Base-by-base conservation (phyloP, 768 basidiomycete genomes). In the Butyriboletus loyo region DNA sequence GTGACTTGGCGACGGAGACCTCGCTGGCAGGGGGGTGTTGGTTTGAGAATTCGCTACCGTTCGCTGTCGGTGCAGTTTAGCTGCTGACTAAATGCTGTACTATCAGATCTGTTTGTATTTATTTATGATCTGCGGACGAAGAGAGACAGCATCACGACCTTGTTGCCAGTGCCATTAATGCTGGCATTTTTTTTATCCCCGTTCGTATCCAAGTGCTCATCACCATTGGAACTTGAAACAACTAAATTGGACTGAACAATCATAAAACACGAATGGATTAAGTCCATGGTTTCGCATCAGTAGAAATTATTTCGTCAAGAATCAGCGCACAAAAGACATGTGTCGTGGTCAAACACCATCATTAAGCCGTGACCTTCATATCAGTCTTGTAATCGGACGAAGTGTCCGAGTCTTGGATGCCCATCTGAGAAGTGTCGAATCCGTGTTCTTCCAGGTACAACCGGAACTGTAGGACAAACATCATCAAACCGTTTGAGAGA, bases 371-470 rank as follows among this genome's bases (percentile, higher is more conserved):
- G 9, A 6, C 56, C n/a, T 40, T 56, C 31, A 50, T 1, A 5
- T 44, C 55, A 4, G 55, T 46, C 9, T 68, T 66, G 31, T 57
- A 47, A 39, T 52, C 41, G 15, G 55, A 66, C 27, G 63, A 46
- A 43, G 46, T 59, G 10, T 70, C 71, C 36, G 65, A 56, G 11
- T 55, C 63, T 28, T 27, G 46, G 24, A 83, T 69, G 49, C 90
- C 91, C 87, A 92, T 87, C 43, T 72, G 73, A 8, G 80, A 75
- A 31, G 84, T 86, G 66, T 95, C 92, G 63, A 83, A 95, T 9
- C 92, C 92, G 62, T 92, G 68, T 9, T 72, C 78, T 62, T 84
- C 84, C 49, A 97, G 78, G 66, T 95, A 95, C 58, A 78, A 78
- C 49, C 89, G 88, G 83, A 95, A 95, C 80, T 86, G 59, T 2